Percentiles rank a stretch among this genome's conserved stretches.
Conservation (phyloP, 495 filamentous ascomycete species). For the Penicillium arizonense region DNA sequence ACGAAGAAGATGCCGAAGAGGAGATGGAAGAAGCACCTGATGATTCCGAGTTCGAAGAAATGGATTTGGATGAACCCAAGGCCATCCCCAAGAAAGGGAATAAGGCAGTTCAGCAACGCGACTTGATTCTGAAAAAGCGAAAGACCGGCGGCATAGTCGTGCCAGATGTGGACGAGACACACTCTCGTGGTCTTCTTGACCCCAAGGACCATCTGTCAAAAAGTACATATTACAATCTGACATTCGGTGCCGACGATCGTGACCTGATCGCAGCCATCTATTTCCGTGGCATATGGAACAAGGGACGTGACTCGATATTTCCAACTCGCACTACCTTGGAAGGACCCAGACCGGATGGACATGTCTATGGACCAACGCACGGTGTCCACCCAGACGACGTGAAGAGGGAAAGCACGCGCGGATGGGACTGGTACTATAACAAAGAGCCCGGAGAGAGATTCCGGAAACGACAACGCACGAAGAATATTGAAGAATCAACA, state of each 20-base stretch:
- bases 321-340: slow-evolving; percentile 43
- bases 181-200: slow-evolving; percentile 36
- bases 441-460: slow-evolving; percentile 36
- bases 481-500: slow-evolving; percentile 27
- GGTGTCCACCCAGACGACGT: slow-evolving; percentile 39
- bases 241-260: slow-evolving; percentile 45
- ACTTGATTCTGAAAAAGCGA: slow-evolving; percentile 13
- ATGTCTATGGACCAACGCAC: slow-evolving; percentile 42
- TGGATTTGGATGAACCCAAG: slow-evolving; percentile 10
- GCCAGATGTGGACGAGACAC: slow-evolving; percentile 25
- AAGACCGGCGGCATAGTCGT: slow-evolving; percentile 18
- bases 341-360: slow-evolving; percentile 20
- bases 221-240: slow-evolving; percentile 31
- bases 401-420: slow-evolving; percentile 40
- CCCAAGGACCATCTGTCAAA: slow-evolving; percentile 41
- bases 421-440: slow-evolving; percentile 59
- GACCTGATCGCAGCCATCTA: slow-evolving; percentile 45
- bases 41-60: slow-evolving; percentile 12
- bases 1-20: slow-evolving; percentile 14
- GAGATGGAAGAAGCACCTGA: slow-evolving; percentile 11
- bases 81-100: slow-evolving; percentile 1
- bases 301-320: slow-evolving; percentile 47
- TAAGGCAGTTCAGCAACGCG: not conserved
- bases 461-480: slow-evolving; percentile 33
- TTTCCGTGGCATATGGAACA: slow-evolving; percentile 46